Percentiles rank a stretch among this genome's conserved stretches.
Conservation (phyloP, 208 protist species). For the Leptomonas pyrrhocoris region DNA sequence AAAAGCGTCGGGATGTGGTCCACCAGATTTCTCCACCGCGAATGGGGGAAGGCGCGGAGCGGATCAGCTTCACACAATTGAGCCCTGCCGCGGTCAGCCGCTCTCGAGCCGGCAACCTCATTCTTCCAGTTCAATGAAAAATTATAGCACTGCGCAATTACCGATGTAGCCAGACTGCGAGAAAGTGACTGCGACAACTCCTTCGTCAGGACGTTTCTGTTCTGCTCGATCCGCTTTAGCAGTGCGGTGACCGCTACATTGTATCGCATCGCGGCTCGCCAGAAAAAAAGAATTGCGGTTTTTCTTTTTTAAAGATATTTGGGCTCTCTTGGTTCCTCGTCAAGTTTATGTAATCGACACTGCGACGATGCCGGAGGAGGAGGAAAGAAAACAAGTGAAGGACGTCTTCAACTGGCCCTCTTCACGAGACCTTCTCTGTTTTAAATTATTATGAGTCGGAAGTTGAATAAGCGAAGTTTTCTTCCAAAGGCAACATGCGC, state of each 20-base stretch:
- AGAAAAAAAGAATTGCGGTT: slow-evolving; percentile 3
- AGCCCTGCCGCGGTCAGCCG: too few species aligned
- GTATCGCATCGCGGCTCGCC: slow-evolving; percentile 2
- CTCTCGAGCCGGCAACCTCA: not conserved
- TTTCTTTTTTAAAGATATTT: not conserved
- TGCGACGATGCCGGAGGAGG: too few species aligned
- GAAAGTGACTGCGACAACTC: not conserved
- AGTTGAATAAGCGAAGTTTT: too few species aligned
- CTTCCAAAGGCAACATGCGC: too few species aligned
- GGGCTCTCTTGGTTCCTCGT: too few species aligned
- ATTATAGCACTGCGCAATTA: not conserved
- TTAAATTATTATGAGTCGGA: too few species aligned
- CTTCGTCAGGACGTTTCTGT: not conserved
- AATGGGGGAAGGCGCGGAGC: not conserved
- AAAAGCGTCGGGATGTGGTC: not conserved
- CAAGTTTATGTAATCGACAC: too few species aligned
- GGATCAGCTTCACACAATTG: not conserved
- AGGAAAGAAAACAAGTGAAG: too few species aligned
- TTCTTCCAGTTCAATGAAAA: not conserved
- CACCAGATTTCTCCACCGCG: not conserved
- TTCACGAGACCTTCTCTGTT: too few species aligned
- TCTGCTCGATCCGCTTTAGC: not conserved
- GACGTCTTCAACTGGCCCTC: too few species aligned
- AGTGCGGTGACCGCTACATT: slow-evolving; percentile 10
- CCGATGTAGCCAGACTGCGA: not conserved